Evolutionary conservation across 495 filamentous ascomycete genomes (phyloP).

Genomic region (Hypoxylon crocopeplum): DNA sequence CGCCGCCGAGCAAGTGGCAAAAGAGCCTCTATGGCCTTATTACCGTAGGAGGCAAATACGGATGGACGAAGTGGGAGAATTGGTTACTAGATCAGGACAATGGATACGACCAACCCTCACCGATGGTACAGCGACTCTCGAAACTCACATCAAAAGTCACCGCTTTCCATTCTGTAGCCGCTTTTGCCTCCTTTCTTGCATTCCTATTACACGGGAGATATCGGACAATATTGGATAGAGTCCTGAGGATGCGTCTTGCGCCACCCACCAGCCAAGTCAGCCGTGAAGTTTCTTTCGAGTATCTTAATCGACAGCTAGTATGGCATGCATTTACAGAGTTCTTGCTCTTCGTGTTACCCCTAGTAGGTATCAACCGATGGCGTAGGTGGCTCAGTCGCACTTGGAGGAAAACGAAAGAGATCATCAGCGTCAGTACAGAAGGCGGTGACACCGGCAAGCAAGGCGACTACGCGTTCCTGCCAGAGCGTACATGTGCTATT

Average conservation of each 20-base stretch:
- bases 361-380: slow-evolving; percentile 94
- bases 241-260: slow-evolving; percentile 84
- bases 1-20: slow-evolving; percentile 73
- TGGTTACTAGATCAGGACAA: slow-evolving; percentile 79
- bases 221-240: slow-evolving; percentile 85
- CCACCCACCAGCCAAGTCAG: slow-evolving; percentile 81
- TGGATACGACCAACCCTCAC: slow-evolving; percentile 65
- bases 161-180: slow-evolving; percentile 77
- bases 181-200: slow-evolving; percentile 83
- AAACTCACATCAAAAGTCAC: slow-evolving; percentile 71
- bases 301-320: slow-evolving; percentile 94
- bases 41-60: slow-evolving; percentile 87
- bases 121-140: slow-evolving; percentile 63
- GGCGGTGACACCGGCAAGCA: slow-evolving; percentile 57
- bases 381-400: slow-evolving; percentile 83
- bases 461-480: slow-evolving; percentile 84
- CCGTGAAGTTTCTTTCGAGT: slow-evolving; percentile 95
- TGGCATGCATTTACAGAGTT: slow-evolving; percentile 99
- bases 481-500: slow-evolving; percentile 95
- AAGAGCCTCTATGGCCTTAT: slow-evolving; percentile 83
- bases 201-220: slow-evolving; percentile 92
- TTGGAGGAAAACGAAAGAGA: slow-evolving; percentile 76
- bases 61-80: slow-evolving; percentile 88
- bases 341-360: slow-evolving; percentile 89
- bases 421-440: slow-evolving; percentile 57